Conservation (phyloP, 768 basidiomycete genomes). For the Hirschioporus abietinus region DNA sequence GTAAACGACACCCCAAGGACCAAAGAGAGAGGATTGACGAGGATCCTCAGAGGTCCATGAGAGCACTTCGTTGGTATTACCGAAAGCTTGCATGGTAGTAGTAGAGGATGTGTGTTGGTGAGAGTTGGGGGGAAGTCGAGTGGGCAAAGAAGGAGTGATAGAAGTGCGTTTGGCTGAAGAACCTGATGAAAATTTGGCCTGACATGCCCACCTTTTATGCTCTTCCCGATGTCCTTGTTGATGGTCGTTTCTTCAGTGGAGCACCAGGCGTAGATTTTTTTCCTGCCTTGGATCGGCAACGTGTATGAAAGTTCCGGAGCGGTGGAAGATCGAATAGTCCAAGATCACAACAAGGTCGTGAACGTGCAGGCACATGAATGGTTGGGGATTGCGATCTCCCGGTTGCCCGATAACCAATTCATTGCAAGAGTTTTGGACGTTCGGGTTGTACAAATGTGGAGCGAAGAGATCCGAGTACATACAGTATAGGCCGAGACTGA, state of each 20-base stretch:
- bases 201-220: not conserved
- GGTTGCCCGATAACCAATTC: constrained; percentile 1
- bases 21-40: constrained; percentile 78
- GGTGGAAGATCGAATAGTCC: constrained; percentile 5
- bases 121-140: not conserved
- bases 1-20: constrained; percentile 74
- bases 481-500: constrained; percentile 4
- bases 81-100: not conserved
- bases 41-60: constrained; percentile 88
- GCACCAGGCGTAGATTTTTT: not conserved
- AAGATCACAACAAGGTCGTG: constrained; percentile 4
- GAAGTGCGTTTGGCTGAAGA: not conserved
- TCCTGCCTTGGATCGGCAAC: not conserved
- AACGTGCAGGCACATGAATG: constrained; percentile 1
- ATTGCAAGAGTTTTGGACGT: not conserved
- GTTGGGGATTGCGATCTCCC: constrained; percentile 1
- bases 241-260: not conserved
- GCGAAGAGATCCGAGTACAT: constrained; percentile 2
- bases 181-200: not conserved
- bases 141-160: not conserved
- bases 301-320: constrained; percentile 1
- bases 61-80: constrained; percentile 52
- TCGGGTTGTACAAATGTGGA: not conserved
- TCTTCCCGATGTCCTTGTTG: not conserved
- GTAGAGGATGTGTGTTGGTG: not conserved